Conservation (phyloP, 2,329 filamentous ascomycete genomes). For the Botrytis squamosa region DNA sequence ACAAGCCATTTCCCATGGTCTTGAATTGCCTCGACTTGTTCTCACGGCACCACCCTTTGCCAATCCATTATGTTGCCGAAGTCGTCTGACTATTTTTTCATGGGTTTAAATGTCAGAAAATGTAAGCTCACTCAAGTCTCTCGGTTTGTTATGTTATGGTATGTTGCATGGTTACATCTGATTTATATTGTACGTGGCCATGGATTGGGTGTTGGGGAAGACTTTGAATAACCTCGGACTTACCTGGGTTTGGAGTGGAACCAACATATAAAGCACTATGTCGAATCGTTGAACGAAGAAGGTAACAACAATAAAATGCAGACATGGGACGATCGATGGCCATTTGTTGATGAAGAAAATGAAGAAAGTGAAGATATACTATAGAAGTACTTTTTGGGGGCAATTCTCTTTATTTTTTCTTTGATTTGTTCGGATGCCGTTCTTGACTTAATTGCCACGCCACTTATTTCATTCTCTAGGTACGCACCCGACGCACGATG, state of each 20-base stretch:
- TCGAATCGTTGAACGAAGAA: conserved; percentile 78
- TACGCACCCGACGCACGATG: background rate
- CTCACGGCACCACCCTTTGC: conserved; percentile 76
- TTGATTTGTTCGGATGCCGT: background rate
- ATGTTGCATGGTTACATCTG: background rate
- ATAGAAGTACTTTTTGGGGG: background rate
- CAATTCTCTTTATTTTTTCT: background rate
- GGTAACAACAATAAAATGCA: conserved; percentile 89
- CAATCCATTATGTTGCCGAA: conserved; percentile 89
- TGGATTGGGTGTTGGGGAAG: background rate
- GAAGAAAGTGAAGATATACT: background rate
- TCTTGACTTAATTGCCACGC: background rate
- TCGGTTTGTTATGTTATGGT: background rate
- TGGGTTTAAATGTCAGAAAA: conserved; percentile 7
- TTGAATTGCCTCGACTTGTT: conserved; percentile 65
- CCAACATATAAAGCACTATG: conserved; percentile 78
- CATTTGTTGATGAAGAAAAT: conserved; percentile 26
- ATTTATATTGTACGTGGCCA: background rate
- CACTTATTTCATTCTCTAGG: background rate
- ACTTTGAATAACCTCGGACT: conserved; percentile 2
- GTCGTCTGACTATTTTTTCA: conserved; percentile 56
- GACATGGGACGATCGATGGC: conserved; percentile 60
- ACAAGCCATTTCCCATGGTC: conserved; percentile 89
- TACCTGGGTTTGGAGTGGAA: conserved; percentile 77
- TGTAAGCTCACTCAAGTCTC: background rate